Evolutionary conservation across 257 asterid species (phyloP).

Genomic region (Echites panduratus): DNA sequence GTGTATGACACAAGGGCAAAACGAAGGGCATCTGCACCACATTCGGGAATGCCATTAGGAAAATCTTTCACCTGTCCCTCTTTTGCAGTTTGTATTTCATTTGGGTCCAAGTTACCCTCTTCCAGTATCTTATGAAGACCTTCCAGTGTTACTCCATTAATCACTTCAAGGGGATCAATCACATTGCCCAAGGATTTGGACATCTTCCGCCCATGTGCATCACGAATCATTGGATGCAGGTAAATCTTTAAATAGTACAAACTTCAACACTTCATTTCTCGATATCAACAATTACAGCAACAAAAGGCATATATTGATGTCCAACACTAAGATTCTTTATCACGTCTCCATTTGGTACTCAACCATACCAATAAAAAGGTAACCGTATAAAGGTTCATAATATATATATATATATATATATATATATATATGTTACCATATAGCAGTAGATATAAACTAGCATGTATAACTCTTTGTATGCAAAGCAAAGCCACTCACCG

Average conservation of each 20-base stretch:
- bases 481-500: conserved; percentile 40
- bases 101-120: conserved; percentile 87
- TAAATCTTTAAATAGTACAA: conserved; percentile 50
- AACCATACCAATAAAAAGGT: background rate
- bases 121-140: conserved; percentile 84
- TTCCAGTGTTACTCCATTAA: conserved; percentile 62
- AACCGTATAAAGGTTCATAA: background rate
- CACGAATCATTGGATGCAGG: conserved; percentile 94
- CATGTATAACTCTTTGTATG: background rate
- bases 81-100: conserved; percentile 70
- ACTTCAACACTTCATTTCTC: conserved; percentile 5
- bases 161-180: conserved; percentile 84
- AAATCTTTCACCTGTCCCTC: conserved; percentile 88
- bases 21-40: conserved; percentile 96
- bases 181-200: conserved; percentile 98
- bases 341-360: background rate
- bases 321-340: background rate
- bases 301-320: background rate
- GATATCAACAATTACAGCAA: background rate
- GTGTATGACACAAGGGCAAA: conserved; percentile 93
- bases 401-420: too few species aligned
- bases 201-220: conserved; percentile 99
- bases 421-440: background rate
- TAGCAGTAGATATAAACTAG: background rate
- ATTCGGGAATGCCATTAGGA: conserved; percentile 86